A percentile compares a stretch with the other conserved stretches of the same genome.
These are phyloP conservation scores for Aspergillus floridensis DNA, from an alignment of 2,329 filamentous ascomycete genomes.

Conservation along the genomic window DNA sequence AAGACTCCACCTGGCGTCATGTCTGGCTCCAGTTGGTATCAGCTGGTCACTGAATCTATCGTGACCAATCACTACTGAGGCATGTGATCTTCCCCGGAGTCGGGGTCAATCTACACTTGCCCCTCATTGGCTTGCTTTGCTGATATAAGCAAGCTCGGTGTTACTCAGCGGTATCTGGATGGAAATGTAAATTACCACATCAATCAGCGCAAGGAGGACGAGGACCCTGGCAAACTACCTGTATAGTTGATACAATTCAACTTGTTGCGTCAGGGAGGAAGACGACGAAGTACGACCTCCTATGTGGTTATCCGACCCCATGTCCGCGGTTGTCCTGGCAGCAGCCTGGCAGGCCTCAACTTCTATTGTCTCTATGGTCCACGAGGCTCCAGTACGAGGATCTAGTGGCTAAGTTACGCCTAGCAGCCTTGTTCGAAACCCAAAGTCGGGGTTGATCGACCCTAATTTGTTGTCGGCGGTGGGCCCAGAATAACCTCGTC, in stretches of 20 bases:
- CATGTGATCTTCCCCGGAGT: conserved; percentile 18
- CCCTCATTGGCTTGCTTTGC: not conserved
- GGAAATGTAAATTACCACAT: not conserved
- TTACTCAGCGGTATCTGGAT: not conserved
- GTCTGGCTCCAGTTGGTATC: conserved; percentile 19
- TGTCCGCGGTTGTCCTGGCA: too few relatives aligned
- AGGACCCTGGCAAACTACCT: too few relatives aligned
- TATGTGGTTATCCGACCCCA: not conserved
- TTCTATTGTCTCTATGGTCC: not conserved
- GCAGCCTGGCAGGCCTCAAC: not conserved
- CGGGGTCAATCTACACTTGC: conserved; percentile 10
- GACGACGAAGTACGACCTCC: too few relatives aligned
- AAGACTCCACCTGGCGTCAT: conserved; percentile 23
- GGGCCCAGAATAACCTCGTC: not conserved
- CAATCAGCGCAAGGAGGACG: not conserved
- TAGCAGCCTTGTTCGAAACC: conserved; percentile 8
- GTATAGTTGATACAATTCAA: too few relatives aligned
- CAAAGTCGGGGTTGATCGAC: conserved; percentile 12
- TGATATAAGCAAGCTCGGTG: conserved; percentile 14
- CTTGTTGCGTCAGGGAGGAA: too few relatives aligned
- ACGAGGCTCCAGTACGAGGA: conserved; percentile 11
- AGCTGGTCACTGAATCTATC: conserved; percentile 15
- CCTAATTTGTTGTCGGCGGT: conserved; percentile 7
- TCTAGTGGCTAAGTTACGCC: conserved; percentile 10
- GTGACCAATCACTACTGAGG: conserved; percentile 17